These are phyloP conservation scores for Penicillium sclerotigenum DNA, from an alignment of 2,329 filamentous ascomycete species.

Conservation along the genomic window DNA sequence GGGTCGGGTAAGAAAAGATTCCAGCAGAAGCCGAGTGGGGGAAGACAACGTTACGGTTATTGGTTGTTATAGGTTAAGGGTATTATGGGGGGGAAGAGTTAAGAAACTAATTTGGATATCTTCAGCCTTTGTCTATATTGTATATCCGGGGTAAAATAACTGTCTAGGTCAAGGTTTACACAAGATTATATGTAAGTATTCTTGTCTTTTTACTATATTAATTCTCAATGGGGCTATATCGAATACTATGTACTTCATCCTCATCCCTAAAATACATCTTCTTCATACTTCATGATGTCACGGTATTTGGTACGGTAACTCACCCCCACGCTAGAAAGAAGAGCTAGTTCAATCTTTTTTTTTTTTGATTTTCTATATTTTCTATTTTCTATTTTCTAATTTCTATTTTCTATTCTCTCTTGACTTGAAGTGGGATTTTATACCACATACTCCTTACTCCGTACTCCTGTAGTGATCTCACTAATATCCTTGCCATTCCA, in stretches of 20 bases:
- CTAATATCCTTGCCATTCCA: not conserved
- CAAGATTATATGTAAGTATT: not conserved
- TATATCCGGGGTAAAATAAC: not conserved
- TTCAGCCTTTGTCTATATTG: not conserved
- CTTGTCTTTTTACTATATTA: not conserved
- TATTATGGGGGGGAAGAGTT: too few species aligned
- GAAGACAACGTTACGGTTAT: constrained; percentile 1
- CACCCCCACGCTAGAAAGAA: constrained; percentile 9
- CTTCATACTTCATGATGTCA: constrained; percentile 6
- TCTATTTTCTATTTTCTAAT: too few species aligned
- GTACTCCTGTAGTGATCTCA: not conserved
- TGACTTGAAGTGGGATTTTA: not conserved
- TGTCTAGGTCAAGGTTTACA: not conserved
- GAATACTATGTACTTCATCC: not conserved
- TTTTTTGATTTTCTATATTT: too few species aligned
- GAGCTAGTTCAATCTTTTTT: too few species aligned
- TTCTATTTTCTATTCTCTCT: too few species aligned
- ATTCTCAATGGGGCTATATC: too few species aligned
- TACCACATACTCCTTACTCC: too few species aligned
- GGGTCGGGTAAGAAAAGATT: constrained; percentile 22
- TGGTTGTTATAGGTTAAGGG: not conserved
- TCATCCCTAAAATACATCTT: too few species aligned
- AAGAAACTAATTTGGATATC: constrained; percentile 4
- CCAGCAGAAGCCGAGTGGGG: constrained; percentile 32
- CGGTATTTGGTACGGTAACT: not conserved